These are phyloP conservation scores for Begonia masoniana DNA, from an alignment of 306 rosid genomes.

Conservation along the genomic window DNA sequence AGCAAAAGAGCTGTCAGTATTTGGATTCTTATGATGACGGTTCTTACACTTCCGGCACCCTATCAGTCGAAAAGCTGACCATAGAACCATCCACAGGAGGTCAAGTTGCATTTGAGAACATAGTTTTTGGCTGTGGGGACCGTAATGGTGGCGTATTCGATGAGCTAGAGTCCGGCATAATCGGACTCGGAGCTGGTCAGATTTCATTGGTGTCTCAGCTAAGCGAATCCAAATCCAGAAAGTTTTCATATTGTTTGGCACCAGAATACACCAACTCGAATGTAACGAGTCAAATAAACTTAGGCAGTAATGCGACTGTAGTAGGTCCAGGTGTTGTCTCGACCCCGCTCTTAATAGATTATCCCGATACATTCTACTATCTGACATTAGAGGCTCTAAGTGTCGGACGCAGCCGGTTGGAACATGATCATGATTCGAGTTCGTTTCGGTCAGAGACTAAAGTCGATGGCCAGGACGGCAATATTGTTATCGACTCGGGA, in stretches of 20 bases:
- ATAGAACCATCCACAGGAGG: constrained; percentile 3
- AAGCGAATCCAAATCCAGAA: constrained; percentile 2
- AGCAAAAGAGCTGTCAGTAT: constrained; percentile 9
- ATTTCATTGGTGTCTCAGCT: constrained; percentile 50
- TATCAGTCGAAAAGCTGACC: constrained; percentile 28
- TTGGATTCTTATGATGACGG: constrained; percentile 26
- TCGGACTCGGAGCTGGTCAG: constrained; percentile 39
- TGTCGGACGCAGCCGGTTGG: constrained; percentile 26
- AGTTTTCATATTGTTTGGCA: constrained; percentile 46
- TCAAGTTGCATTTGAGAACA: constrained; percentile 1
- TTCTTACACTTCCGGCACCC: constrained; percentile 27
- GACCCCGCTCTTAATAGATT: constrained; percentile 18
- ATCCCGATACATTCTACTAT: constrained; percentile 11
- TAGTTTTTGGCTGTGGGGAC: constrained; percentile 36
- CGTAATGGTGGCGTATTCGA: constrained; percentile 27
- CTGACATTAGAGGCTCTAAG: constrained; percentile 33
- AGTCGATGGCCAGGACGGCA: constrained; percentile 9
- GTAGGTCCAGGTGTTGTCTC: constrained; percentile 13
- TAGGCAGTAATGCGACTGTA: constrained; percentile 21
- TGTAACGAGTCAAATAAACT: constrained; percentile 27
- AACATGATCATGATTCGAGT: no score
- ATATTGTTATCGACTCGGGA: constrained; percentile 43
- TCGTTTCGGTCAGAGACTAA: no score
- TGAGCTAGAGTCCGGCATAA: constrained; percentile 21
- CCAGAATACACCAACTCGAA: background rate